Conservation (phyloP, 345 rosid genomes). For the Melastoma malabathricum region DNA sequence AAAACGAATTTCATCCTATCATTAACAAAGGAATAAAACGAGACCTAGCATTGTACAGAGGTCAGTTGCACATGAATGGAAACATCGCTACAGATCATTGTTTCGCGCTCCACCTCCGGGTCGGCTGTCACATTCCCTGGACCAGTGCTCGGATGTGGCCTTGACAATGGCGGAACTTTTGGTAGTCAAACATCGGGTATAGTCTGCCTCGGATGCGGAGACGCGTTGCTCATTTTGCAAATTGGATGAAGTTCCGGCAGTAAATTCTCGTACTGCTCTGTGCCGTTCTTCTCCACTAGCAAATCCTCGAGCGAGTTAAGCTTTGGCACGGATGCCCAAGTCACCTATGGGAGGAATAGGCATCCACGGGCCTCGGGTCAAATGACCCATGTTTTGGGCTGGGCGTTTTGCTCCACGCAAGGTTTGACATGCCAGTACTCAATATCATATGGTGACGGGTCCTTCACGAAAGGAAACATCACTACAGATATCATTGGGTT, state of each 20-base stretch:
- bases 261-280: conserved; percentile 49
- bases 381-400: too few relatives aligned
- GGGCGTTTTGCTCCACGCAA: too few relatives aligned
- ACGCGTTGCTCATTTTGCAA: conserved; percentile 9
- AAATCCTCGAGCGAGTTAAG: conserved; percentile 16
- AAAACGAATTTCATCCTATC: too few relatives aligned
- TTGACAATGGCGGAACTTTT: conserved; percentile 11
- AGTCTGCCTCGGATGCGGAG: conserved; percentile 13
- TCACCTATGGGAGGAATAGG: too few relatives aligned
- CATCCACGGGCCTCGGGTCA: too few relatives aligned
- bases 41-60: conserved; percentile 9
- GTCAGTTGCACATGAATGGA: conserved; percentile 1
- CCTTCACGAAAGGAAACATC: too few relatives aligned
- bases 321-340: conserved; percentile 7
- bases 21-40: too few relatives aligned
- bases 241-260: conserved; percentile 12
- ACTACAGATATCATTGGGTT: too few relatives aligned
- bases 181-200: conserved; percentile 2
- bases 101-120: conserved; percentile 2
- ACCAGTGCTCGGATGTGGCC: conserved; percentile 16
- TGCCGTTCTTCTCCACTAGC: conserved; percentile 13
- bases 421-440: too few relatives aligned
- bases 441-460: too few relatives aligned
- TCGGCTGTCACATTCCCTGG: background rate
- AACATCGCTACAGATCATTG: conserved; percentile 10